A percentile compares a stretch with the other conserved stretches of the same genome.
These are phyloP conservation scores for Colletotrichum falcatum DNA, from an alignment of 2,329 filamentous ascomycete species.

Conservation along the genomic window DNA sequence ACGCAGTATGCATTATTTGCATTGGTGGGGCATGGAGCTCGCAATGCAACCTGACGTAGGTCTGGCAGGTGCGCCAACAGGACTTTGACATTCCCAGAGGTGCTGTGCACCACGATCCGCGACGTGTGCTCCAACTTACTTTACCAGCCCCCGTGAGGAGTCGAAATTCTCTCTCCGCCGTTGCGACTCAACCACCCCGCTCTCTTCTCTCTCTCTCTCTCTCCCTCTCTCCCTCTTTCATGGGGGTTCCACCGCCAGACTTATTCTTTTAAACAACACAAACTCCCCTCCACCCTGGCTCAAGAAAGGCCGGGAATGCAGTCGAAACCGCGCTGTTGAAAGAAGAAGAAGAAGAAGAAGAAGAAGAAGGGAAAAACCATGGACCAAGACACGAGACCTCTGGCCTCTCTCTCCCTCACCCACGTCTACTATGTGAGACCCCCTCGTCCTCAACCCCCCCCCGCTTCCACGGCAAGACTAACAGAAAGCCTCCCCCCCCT, in stretches of 20 bases:
- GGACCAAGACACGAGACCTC: slow-evolving; percentile 60
- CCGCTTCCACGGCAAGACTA: no score
- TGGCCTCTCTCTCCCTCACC: slow-evolving; percentile 92
- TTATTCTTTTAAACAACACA: neutral
- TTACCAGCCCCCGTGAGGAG: slow-evolving; percentile 36
- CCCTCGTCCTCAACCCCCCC: no score
- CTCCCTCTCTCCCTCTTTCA: no score
- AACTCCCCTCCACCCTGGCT: neutral
- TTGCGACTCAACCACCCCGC: slow-evolving; percentile 6
- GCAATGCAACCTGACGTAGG: slow-evolving; percentile 37
- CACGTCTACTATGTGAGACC: slow-evolving; percentile 85
- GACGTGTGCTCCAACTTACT: slow-evolving; percentile 39
- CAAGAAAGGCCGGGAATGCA: slow-evolving; percentile 16
- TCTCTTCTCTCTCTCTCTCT: no score
- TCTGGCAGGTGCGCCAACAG: slow-evolving; percentile 13
- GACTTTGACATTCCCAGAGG: slow-evolving; percentile 37
- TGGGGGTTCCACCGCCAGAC: slow-evolving; percentile 7
- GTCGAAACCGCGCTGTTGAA: slow-evolving; percentile 18
- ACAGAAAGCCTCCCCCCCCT: neutral
- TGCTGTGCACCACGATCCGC: slow-evolving; percentile 40
- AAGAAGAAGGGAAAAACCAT: no score
- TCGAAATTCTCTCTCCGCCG: neutral
- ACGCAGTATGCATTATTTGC: neutral
- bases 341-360: no score
- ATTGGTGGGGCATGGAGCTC: slow-evolving; percentile 16